Evolutionary conservation across 106 monocot genomes (phyloP), one percentile per base, ranked within the genome.

Genomic region (Dendrobium catenatum): DNA sequence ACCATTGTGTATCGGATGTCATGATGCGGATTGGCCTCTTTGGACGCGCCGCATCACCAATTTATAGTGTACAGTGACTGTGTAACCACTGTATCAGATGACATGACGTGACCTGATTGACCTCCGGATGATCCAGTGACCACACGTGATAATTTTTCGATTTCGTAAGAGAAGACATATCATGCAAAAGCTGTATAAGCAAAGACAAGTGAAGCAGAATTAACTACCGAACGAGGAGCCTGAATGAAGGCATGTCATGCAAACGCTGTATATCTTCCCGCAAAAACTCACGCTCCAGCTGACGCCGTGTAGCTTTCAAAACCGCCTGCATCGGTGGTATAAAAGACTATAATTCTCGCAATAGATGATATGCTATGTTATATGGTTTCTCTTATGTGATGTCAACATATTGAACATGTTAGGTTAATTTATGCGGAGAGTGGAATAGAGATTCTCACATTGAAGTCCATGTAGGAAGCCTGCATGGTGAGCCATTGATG

Each of bases 381-480:
- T 58, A 37, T 37, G 37, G 31, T 31, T 31, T 31, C 31, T 31
- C 31, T 31, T 1, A 31, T 31, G 37, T 37, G 37, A 37, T 2
- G 58, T n/a, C 58, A 66, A 6, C 64, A 66, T 24, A 66, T 66
- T 66, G 8, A 66, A 66, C 24, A 66, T 66, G 24, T 6, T 6
- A 26, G 64, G 0, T 44, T 75, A 15, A 76, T 48, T 2, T 76
- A 26, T 48, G 20, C 51, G 19, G 20, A 9, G 13, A n/a, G 43
- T 19, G 74, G 40, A 74, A 74, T n/a, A 37, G 11, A 37, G 43
- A n/a, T 74, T 15, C 47, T 76, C 20, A 76, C 76, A 76, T 76
- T 76, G 76, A 76, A 76, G 76, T 76, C 76, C 76, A 76, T 76
- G 49, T 76, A 76, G 15, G 76, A 76, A 76, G 79, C 79, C 54